Percentiles rank a stretch among this genome's conserved stretches.
Conservation (phyloP, 176 grass and related monocot genomes). For the Bonia amplexicaulis region DNA sequence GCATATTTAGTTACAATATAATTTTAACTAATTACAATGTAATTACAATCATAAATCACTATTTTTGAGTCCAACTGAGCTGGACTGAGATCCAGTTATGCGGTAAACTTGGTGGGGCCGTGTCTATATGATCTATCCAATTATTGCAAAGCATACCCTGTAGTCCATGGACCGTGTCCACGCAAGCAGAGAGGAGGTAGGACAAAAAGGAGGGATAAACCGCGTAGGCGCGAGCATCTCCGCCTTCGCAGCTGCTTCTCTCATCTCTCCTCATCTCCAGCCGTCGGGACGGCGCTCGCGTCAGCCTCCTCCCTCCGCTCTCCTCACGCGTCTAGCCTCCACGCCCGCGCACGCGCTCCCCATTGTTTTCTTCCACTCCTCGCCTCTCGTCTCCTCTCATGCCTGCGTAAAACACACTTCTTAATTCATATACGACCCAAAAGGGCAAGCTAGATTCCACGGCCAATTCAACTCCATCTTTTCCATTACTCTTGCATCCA, state of each 20-base stretch:
- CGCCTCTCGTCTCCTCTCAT: background rate
- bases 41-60: too few species aligned
- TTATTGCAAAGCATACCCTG: background rate
- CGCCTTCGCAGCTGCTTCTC: constrained; percentile 42
- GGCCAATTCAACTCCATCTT: background rate
- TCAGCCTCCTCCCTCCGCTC: background rate
- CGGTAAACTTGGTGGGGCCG: background rate
- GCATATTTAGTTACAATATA: too few species aligned
- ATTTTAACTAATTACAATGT: too few species aligned
- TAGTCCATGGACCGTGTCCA: constrained; percentile 17
- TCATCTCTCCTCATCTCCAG: background rate
- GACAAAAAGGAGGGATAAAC: background rate
- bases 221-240: constrained; percentile 24
- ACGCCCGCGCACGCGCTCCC: constrained; percentile 13
- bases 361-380: background rate
- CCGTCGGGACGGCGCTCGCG: too few species aligned
- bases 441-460: background rate
- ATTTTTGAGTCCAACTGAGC: too few species aligned
- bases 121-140: background rate
- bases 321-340: background rate
- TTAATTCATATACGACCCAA: background rate
- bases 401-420: background rate
- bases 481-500: background rate
- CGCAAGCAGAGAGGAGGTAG: background rate
- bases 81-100: too few species aligned